Evolutionary conservation across 352 stramenopile genomes (phyloP), one percentile per base, ranked within the genome.

Genomic region (Peronospora destructor): DNA sequence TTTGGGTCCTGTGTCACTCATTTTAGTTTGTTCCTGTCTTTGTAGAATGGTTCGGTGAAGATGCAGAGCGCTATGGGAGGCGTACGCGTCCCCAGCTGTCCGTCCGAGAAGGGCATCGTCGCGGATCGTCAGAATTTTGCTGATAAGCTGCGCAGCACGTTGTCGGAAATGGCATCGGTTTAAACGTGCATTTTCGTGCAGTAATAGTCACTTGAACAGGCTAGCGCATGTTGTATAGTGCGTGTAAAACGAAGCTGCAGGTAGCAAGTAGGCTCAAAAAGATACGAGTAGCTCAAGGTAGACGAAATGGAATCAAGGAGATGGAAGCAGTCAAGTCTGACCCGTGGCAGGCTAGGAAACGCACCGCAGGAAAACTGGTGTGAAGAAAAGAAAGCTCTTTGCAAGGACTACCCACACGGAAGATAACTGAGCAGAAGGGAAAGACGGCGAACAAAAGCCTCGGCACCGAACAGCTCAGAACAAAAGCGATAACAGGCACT

Each of bases 111-210:
- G 35, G 82, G 82, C 11, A 59, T 83, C 14, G 53, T 84, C 29
- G 61, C 89, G 44, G 78, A 89, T 44, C 80, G 75, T 45, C 65
- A 75, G 36, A 80, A 81, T 65, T 92, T 92, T 74, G 82, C 71
- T 46, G 77, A 88, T n/a, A 87, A 84, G 51, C 49, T 92, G 36
- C 75, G 77, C 63, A 90, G 66, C 65, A 81, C 73, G n/a, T 53
- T 92, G 46, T 90, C 82, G 14, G 82, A 92, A 56, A 92, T 92
- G 82, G 82, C 78, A 45, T 92, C 82, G 4, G 69, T 86, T 43
- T 91, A 73, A 51, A 25, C 23, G 47, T 6, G 33, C 28, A 52
- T 41, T 29, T 1, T 34, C 41, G 21, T 46, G 23, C 26, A 39
- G 17, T 36, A 36, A 6, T 17, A 3, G 32, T 36, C 32, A 36